Evolutionary conservation across 495 filamentous ascomycete genomes (phyloP).

Genomic region (Cercophora sp.): DNA sequence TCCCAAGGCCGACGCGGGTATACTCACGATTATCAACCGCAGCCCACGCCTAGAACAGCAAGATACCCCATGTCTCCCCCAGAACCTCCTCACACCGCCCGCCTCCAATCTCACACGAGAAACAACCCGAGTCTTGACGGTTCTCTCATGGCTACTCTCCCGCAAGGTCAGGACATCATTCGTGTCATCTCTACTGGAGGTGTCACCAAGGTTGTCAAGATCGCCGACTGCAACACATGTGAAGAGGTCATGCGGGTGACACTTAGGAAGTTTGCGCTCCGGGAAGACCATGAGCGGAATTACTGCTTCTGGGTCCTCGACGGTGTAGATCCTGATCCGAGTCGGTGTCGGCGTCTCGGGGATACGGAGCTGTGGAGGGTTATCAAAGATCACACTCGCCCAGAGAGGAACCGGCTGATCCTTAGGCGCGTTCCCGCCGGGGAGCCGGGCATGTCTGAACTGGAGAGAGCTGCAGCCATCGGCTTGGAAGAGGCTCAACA

Average conservation of each 20-base stretch:
- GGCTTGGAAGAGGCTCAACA: conserved; percentile 76
- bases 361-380: conserved; percentile 86
- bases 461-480: conserved; percentile 76
- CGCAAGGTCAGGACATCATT: conserved; percentile 75
- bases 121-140: conserved; percentile 74
- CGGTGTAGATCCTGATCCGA: conserved; percentile 75
- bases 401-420: conserved; percentile 86
- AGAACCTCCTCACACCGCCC: conserved; percentile 36
- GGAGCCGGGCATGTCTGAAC: conserved; percentile 75
- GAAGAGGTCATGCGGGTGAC: conserved; percentile 88
- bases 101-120: conserved; percentile 48
- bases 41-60: conserved; percentile 25
- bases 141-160: conserved; percentile 74
- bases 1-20: conserved; percentile 39
- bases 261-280: conserved; percentile 71
- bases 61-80: conserved; percentile 40
- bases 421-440: conserved; percentile 82
- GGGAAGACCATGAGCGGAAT: conserved; percentile 71
- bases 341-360: conserved; percentile 69
- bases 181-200: conserved; percentile 87
- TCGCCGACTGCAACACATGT: conserved; percentile 80
- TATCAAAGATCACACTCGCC: conserved; percentile 65
- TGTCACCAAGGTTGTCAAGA: conserved; percentile 85
- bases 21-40: conserved; percentile 38
- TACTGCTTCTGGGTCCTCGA: conserved; percentile 81